Conservation (phyloP, 345 rosid species). For the Melaleuca quinquenervia region DNA sequence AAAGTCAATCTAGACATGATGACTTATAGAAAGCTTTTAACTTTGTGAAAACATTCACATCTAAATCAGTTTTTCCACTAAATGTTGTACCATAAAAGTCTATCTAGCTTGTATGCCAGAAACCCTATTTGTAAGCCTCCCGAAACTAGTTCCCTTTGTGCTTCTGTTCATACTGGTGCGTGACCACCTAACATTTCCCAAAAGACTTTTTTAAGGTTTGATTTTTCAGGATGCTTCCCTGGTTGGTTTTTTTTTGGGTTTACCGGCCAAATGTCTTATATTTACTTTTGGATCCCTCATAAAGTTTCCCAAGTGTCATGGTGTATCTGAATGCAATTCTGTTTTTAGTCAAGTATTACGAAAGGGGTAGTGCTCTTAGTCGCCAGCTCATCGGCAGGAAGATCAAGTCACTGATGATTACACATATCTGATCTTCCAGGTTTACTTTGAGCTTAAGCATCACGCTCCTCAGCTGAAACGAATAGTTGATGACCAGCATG, state of each 20-base stretch:
- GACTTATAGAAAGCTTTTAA: not conserved
- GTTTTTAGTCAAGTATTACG: too few species aligned
- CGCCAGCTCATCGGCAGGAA: not conserved
- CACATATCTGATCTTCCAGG: conserved; percentile 21
- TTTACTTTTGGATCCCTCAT: not conserved
- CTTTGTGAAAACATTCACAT: not conserved
- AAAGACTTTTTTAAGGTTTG: not conserved
- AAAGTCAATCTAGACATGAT: not conserved
- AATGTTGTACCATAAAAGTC: not conserved
- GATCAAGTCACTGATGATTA: not conserved
- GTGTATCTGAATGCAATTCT: too few species aligned
- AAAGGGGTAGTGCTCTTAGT: not conserved
- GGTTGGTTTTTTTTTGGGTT: not conserved
- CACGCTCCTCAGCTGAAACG: conserved; percentile 79
- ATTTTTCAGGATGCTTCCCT: not conserved
- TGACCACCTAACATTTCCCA: not conserved
- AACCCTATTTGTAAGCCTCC: not conserved
- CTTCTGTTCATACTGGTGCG: not conserved
- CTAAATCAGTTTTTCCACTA: not conserved
- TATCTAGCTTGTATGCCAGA: not conserved
- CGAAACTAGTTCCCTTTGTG: not conserved
- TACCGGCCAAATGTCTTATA: not conserved
- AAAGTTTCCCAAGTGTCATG: not conserved
- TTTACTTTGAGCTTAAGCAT: conserved; percentile 77
- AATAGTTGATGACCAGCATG: conserved; percentile 62